Conservation (phyloP, 306 rosid genomes). For the Senna tora region DNA sequence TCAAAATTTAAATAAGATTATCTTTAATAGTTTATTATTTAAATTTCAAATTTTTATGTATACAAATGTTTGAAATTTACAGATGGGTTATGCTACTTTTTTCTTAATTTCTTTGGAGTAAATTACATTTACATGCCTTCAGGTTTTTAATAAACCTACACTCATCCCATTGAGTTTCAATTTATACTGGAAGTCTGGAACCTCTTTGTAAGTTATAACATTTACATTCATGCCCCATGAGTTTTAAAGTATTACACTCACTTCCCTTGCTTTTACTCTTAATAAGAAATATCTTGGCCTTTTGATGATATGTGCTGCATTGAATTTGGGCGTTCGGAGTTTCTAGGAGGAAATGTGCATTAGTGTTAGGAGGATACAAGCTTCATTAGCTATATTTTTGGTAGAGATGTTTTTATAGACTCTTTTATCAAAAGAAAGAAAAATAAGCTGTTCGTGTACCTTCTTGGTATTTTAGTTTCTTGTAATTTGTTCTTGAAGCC, state of each 20-base stretch:
- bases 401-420: conserved; percentile 1
- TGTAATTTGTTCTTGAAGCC: conserved; percentile 33
- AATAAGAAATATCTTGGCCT: neutral
- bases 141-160: neutral
- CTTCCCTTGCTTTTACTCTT: neutral
- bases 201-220: neutral
- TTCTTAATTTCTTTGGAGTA: conserved; percentile 11
- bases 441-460: conserved; percentile 19
- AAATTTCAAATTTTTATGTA: no score
- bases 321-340: neutral
- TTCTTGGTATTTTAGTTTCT: conserved; percentile 37
- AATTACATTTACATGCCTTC: neutral
- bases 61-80: no score
- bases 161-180: neutral
- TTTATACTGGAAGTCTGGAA: neutral
- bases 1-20: no score
- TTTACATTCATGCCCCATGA: neutral
- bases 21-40: no score
- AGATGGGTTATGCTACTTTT: no score
- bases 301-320: conserved; percentile 4
- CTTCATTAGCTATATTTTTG: neutral
- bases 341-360: neutral
- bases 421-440: conserved; percentile 22
- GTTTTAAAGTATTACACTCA: neutral
- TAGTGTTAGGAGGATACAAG: neutral